phyloP scores from a whole-genome alignment of 1,284 basidiomycete genomes.

The Austroboletus niveus region DNA sequence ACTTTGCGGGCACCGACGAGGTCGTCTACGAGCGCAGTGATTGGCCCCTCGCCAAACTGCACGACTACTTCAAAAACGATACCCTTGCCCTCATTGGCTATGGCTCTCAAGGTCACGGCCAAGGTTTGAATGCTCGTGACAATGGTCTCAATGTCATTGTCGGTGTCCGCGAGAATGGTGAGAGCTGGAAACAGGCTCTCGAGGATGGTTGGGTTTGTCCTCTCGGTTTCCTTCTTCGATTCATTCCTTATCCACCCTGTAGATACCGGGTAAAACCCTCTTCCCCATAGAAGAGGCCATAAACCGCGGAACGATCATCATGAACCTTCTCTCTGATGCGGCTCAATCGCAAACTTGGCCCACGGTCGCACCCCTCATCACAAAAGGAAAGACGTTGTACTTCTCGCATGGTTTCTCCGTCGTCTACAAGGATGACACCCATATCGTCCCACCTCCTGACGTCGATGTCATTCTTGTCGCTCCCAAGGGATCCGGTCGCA shows the following conservation, averaged over 20 bases:
- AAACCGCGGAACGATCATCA: slow-evolving; percentile 94
- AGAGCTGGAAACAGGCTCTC: slow-evolving; percentile 93
- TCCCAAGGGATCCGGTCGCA: slow-evolving; percentile 98
- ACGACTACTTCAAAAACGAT: slow-evolving; percentile 99
- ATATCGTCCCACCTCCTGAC: slow-evolving; percentile 88
- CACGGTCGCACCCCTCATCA: slow-evolving; percentile 86
- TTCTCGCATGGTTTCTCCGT: slow-evolving; percentile 99
- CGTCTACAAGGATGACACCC: slow-evolving; percentile 97
- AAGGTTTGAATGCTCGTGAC: slow-evolving; percentile 98
- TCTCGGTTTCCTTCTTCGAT: neutral
- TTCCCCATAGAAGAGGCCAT: slow-evolving; percentile 99
- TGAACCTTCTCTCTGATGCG: slow-evolving; percentile 99
- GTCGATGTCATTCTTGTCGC: slow-evolving; percentile 99
- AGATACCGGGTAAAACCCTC: slow-evolving; percentile 95
- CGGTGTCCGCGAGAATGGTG: slow-evolving; percentile 96
- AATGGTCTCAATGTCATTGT: slow-evolving; percentile 98
- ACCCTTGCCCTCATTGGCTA: slow-evolving; percentile 99
- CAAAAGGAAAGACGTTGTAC: slow-evolving; percentile 99
- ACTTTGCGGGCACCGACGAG: slow-evolving; percentile 97
- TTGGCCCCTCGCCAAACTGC: slow-evolving; percentile 97
- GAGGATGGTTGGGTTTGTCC: slow-evolving; percentile 92
- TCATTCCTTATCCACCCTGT: neutral
- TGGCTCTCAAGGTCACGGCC: slow-evolving; percentile 98
- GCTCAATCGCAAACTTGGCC: slow-evolving; percentile 97
- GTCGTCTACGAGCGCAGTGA: slow-evolving; percentile 96